Evolutionary conservation across 352 stramenopile species (phyloP), one percentile per base, ranked within the genome.

Genomic region (Phytopythium vexans): DNA sequence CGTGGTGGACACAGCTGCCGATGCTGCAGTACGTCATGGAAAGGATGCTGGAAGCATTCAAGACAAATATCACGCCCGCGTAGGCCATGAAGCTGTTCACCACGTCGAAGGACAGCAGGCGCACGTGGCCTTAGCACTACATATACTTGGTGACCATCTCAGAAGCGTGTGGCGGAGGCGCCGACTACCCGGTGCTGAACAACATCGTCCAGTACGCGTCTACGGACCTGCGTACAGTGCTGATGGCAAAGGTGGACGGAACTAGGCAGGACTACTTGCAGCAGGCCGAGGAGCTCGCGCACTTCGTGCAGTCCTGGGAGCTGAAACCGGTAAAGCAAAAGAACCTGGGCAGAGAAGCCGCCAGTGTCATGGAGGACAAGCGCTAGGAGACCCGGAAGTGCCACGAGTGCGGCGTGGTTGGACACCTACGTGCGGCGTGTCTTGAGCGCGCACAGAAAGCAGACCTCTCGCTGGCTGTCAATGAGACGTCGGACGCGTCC

Each of bases 121-220:
- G 34, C 1, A 39, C 3, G 3, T 64, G 56, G 49, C 36, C 47
- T 6, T 40, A 63, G 16, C 56, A 62, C 31, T 49, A 41, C 31
- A 47, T 55, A n/a, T n/a, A n/a, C 32, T 31, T 51, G 9, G 32
- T 52, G 15, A 39, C 55, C 1, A 38, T 44, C 11, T 32, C 7
- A 6, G 55, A 57, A 3, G 45, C 49, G 7, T 32, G 42, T 11
- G 38, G 48, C 35, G 46, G 12, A 4, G 47, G 35, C 31, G 40
- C 43, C 10, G 45, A 60, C 8, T 51, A 57, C 6, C 16, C 57
- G 10, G 56, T 64, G 2, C 27, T 64, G 15, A 53, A 64, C 50
- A 64, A 58, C 32, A 51, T 64, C 6, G 47, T 61, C 21, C 56
- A 58, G 48, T 48, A 53, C 56, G 56, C 44, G 16, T 64, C 49